Base-by-base conservation (phyloP, 495 filamentous ascomycete species). In the Aspergillus steynii region DNA sequence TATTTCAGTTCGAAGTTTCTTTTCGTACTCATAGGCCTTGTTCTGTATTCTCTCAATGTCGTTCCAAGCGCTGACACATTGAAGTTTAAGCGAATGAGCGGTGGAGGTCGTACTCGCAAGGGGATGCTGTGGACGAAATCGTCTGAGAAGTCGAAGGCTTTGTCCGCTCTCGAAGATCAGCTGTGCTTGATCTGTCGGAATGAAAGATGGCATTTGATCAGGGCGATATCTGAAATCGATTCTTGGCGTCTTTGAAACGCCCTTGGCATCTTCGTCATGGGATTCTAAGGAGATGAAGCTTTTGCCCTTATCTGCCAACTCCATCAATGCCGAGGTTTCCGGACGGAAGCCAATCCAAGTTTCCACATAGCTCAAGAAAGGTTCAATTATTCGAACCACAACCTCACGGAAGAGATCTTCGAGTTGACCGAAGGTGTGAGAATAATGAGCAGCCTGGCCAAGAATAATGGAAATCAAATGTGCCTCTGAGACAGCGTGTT, bases 11-110 rank as follows among this genome's bases (percentile, higher is more conserved):
- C 79, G 77, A 27, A 82, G 73, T 29, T 77, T 74, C 6, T 67
- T 65, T 69, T 91, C 88, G 66, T 93, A 93, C 28, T 80, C 69
- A 48, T 82, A 74, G 2, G 88, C 89, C 56, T 83, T 86, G 8
- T 64, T 68, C 59, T 89, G 84, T 45, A 91, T 77, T 48, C 69
- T 62, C 55, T 89, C 84, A 20, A 96, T 86, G 57, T 88, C 84
- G 51, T 82, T 72, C 92, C 93, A 96, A 2, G 85, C 84, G 57
- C 89, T 93, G 37, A 84, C 83, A 89, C 88, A 95, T 29, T 87
- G 77, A 12, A 96, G 73, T 25, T 65, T 72, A 2, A 89, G 87
- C 42, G 83, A 79, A 27, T 77, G 72, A 25, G 77, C 69, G n/a
- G 68, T 68, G 20, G 65, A 67, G 31, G 84, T 72, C 10, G 76